A percentile compares a stretch with the other conserved stretches of the same genome.
Conservation (phyloP, 805 yeast genomes). For the Naumovozyma castellii region DNA sequence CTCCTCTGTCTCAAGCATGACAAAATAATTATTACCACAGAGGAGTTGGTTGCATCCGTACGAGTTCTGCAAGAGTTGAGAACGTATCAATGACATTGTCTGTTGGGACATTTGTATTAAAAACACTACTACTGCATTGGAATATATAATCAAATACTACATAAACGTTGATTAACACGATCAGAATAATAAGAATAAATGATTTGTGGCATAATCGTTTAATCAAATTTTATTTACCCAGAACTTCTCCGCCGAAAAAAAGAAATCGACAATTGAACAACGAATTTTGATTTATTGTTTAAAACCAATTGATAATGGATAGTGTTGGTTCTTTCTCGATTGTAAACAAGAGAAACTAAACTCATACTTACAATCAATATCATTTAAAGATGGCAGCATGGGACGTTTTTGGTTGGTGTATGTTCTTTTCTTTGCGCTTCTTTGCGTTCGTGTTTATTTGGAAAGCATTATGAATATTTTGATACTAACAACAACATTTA, state of each 20-base stretch:
- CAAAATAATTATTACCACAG: constrained; percentile 11
- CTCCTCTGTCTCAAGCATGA: constrained; percentile 12
- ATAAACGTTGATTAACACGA: not conserved
- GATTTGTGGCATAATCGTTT: no score
- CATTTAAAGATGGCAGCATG: constrained; percentile 16
- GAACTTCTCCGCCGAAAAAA: not conserved
- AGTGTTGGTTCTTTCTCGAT: no score
- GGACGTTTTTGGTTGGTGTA: constrained; percentile 31
- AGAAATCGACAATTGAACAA: not conserved
- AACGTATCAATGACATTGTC: not conserved
- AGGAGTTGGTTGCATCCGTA: constrained; percentile 8
- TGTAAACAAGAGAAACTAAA: no score
- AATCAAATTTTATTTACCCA: not conserved
- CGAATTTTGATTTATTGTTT: not conserved
- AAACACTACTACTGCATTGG: no score
- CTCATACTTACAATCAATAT: not conserved
- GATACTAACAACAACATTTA: constrained; percentile 2
- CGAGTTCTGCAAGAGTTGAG: constrained; percentile 8
- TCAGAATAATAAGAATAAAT: not conserved
- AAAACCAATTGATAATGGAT: no score
- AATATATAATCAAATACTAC: no score
- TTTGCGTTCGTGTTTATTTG: not conserved
- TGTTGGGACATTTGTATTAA: no score
- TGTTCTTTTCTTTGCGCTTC: constrained; percentile 8
- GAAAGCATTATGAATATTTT: not conserved